Conservation (phyloP, 768 basidiomycete species). For the Hydnomerulius pinastri region DNA sequence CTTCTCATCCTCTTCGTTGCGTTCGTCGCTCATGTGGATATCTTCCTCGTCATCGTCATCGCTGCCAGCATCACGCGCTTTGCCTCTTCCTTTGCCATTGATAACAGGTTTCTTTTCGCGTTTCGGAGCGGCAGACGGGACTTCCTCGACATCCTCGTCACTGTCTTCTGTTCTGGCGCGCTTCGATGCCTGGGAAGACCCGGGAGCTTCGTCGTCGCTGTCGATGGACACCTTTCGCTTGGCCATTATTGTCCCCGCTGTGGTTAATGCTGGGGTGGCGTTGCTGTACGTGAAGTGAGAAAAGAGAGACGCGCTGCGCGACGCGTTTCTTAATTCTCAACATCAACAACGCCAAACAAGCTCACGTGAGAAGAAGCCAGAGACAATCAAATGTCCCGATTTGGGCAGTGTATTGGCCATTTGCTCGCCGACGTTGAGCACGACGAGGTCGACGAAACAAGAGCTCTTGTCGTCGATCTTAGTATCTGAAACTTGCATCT, state of each 20-base stretch:
- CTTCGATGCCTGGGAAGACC: constrained; percentile 40
- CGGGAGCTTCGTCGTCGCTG: constrained; percentile 42
- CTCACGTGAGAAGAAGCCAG: constrained; percentile 5
- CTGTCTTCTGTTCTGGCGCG: constrained; percentile 45
- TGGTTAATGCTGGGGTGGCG: constrained; percentile 1
- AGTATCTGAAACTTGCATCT: neutral
- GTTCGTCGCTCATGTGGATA: constrained; percentile 36
- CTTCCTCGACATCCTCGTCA: constrained; percentile 32
- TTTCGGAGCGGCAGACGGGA: constrained; percentile 13
- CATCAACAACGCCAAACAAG: constrained; percentile 27
- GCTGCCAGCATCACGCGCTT: constrained; percentile 27
- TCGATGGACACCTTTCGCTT: constrained; percentile 51
- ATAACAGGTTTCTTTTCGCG: constrained; percentile 32
- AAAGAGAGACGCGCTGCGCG: constrained; percentile 19
- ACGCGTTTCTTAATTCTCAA: constrained; percentile 27
- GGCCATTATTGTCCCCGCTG: constrained; percentile 40
- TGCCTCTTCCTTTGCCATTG: constrained; percentile 36
- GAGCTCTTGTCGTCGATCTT: neutral
- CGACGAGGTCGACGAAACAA: neutral
- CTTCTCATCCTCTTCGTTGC: constrained; percentile 60
- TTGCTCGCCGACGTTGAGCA: neutral
- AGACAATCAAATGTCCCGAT: neutral
- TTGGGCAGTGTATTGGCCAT: neutral
- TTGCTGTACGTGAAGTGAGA: constrained; percentile 3
- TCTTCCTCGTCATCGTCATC: constrained; percentile 35